Conservation (phyloP, 192 early-diverging fungal genomes). For the Coemansia sp. region DNA sequence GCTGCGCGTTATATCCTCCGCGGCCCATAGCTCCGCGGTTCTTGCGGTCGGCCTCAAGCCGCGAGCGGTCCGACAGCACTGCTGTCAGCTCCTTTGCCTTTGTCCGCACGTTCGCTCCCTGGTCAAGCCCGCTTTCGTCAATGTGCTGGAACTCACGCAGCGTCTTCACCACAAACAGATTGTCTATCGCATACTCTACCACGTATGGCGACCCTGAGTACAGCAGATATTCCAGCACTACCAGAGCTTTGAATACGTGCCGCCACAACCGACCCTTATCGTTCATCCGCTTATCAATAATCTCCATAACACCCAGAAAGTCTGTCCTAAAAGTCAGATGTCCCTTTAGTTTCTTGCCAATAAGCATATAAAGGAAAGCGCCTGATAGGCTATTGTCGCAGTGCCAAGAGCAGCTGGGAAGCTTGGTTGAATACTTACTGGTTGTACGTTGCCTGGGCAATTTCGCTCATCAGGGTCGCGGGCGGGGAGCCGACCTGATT, state of each 20-base stretch:
- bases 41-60: constrained; percentile 74
- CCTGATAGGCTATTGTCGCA: no score
- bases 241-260: constrained; percentile 95
- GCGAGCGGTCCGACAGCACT: constrained; percentile 74
- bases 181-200: constrained; percentile 83
- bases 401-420: no score
- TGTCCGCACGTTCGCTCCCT: constrained; percentile 90
- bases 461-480: constrained; percentile 76
- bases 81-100: constrained; percentile 88
- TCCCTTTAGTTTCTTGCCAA: background rate
- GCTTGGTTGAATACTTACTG: constrained; percentile 61
- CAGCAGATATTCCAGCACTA: constrained; percentile 82
- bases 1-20: constrained; percentile 37
- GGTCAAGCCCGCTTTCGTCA: constrained; percentile 89
- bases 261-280: constrained; percentile 98
- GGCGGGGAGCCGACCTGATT: constrained; percentile 79
- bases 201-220: constrained; percentile 83
- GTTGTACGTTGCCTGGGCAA: constrained; percentile 80
- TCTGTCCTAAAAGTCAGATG: constrained; percentile 59
- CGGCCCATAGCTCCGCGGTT: constrained; percentile 60
- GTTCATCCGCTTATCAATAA: constrained; percentile 95
- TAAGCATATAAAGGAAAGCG: background rate
- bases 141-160: constrained; percentile 95
- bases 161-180: constrained; percentile 92
- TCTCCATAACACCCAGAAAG: constrained; percentile 96